Percentiles rank a stretch among this genome's conserved stretches.
Evolutionary conservation across 2,329 filamentous ascomycete species (phyloP).

Genomic region (Fusarium heterosporum): DNA sequence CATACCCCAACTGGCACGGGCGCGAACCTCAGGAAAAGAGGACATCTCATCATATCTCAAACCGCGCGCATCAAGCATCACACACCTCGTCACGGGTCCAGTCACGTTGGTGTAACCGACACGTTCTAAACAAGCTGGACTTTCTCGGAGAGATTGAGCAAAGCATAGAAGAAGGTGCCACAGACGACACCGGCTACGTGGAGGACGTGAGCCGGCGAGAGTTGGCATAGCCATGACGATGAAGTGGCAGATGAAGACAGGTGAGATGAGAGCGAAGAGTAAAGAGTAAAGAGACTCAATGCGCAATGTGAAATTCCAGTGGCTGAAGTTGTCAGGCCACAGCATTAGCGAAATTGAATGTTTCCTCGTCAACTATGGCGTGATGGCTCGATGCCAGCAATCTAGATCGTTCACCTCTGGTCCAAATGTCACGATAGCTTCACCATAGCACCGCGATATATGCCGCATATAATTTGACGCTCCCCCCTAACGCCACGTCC

Average conservation of each 20-base stretch:
- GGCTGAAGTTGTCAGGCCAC: not conserved
- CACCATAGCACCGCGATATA: slow-evolving; percentile 14
- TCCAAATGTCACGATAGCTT: slow-evolving; percentile 25
- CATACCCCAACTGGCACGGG: slow-evolving; percentile 28
- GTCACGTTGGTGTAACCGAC: slow-evolving; percentile 34
- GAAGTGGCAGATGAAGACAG: not conserved
- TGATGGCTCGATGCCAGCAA: not conserved
- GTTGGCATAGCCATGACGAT: not conserved
- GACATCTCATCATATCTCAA: slow-evolving; percentile 26
- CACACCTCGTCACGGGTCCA: slow-evolving; percentile 29
- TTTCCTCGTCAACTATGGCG: not conserved
- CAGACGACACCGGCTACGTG: slow-evolving; percentile 10
- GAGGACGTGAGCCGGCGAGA: slow-evolving; percentile 8
- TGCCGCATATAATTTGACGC: not conserved
- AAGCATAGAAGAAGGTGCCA: slow-evolving; percentile 10
- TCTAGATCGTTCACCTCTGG: not conserved
- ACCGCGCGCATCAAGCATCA: slow-evolving; percentile 31
- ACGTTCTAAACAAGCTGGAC: not conserved
- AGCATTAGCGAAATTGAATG: not conserved
- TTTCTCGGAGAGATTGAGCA: slow-evolving; percentile 7
- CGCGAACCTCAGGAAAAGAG: slow-evolving; percentile 16
- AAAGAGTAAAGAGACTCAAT: slow-evolving; percentile 2
- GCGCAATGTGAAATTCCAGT: not conserved
- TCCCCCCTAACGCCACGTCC: slow-evolving; percentile 1
- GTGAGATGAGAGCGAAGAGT: slow-evolving; percentile 20